Evolutionary conservation across 306 rosid genomes (phyloP), one percentile per base, ranked within the genome.

Genomic region (Lathyrus sativus): DNA sequence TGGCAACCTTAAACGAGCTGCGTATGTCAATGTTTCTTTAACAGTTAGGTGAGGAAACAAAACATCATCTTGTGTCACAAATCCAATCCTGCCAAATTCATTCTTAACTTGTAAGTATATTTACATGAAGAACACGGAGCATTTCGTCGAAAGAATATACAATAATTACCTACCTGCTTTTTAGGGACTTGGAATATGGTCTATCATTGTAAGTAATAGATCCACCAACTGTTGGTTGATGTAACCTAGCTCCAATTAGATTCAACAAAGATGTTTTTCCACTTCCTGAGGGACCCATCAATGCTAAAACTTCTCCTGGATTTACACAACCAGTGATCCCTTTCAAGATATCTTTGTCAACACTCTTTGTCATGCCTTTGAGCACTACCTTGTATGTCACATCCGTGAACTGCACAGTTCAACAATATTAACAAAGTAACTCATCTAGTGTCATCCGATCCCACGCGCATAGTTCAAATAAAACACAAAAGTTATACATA

Each of bases 231-330:
- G 79, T 58, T 60, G 88, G 48, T 58, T 82, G 85, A 9, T 22
- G 43, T 59, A 76, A 9, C 74, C 96, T 81, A 28, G 92, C 91
- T 65, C 99, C 95, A 17, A 95, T 90, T 50, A 95, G 81, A 79
- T 77, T 90, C 29, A 95, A 80, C 26, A 95, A 88, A 12, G 91
- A 82, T 44, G 99, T 90, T 60, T 95, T 95, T 70, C 99, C 99
- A 77, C 99, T 88, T 68, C 99, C 97, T 9, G 97, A 95, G n/a
- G 99, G 99, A 7, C 99, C 99, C 99, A 95, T 95, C 65, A 95
- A 58, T 24, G 99, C 99, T 79, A 95, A 80, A 73, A 95, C 97
- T 70, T 95, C 99, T 2, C 99, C 96, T 2, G 99, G 97, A 82
- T 82, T 78, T 8, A 95, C 95, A 7, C 60, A 77, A 58, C 99